Base-by-base conservation (phyloP, 2,329 filamentous ascomycete species). In the Leptosphaerulina australis region DNA sequence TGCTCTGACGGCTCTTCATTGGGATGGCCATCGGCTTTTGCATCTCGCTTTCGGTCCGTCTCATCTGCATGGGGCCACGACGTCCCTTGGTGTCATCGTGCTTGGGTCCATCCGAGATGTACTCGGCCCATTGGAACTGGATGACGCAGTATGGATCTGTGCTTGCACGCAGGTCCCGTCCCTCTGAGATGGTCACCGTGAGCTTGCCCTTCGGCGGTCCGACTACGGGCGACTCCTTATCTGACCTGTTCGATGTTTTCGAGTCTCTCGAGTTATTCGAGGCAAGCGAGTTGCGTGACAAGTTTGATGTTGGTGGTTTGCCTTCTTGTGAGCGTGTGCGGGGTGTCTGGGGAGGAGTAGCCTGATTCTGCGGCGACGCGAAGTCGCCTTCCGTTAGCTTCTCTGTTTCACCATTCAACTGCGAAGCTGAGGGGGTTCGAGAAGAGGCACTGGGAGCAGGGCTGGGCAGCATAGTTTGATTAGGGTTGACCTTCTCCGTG, bases 1-100 rank as follows among this genome's bases (percentile, higher is more conserved):
- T 97, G 76, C 93, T 97, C 71, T 97, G 94, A 46, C 94, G 87
- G 72, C 92, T 97, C 66, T 88, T 87, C 91, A 97, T 97, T 1
- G 94, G 94, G 59, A 99, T 97, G 24, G 91, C 90, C 86, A 97
- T 93, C 12, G 91, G 83, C 43, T 88, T 84, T 21, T 91, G 90
- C 22, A 87, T 88, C 63, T 96, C 91, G 68, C 90, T 94, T 50
- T 87, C 88, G 55, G 88, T 85, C 49, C 88, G 82, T 64, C 81
- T 83, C 66, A 81, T 81, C 18, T 78, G 73, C 45, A 81, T 76
- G 15, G 75, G 73, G 41, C 66, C 74, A 15, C 67, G 33, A 7
- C 63, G 60, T 40, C 66, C 63, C 67, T 46, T 87, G 7, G 57
- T 41, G 45, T 79, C 79, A 26, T 82, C 82, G 50, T 84, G 79